These are phyloP conservation scores for Rhamnella rubrinervis DNA, from an alignment of 331 rosid species.

Conservation along the genomic window DNA sequence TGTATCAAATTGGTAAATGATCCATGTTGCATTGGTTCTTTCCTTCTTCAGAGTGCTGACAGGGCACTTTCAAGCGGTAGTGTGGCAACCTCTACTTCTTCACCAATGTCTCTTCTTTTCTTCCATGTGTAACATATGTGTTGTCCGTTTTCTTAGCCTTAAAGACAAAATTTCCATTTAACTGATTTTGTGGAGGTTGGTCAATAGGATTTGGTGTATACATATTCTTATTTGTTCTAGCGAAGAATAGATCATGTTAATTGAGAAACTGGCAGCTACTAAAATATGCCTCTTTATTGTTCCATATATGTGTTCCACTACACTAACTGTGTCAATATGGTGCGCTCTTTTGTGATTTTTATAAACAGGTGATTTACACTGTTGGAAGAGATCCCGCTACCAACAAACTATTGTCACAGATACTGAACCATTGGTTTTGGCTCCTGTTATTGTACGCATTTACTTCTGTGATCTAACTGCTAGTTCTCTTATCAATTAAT, in stretches of 20 bases:
- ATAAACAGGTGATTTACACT: constrained; percentile 81
- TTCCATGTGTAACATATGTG: neutral
- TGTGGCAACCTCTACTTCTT: no score
- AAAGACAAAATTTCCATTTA: neutral
- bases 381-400: constrained; percentile 83
- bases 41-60: neutral
- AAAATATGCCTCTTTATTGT: neutral
- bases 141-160: neutral
- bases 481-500: neutral
- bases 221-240: neutral
- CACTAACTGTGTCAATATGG: constrained; percentile 12
- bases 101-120: no score
- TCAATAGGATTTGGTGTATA: neutral
- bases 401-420: constrained; percentile 69
- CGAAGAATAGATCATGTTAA: neutral
- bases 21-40: no score
- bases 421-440: constrained; percentile 60
- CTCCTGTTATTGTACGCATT: constrained; percentile 72
- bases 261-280: neutral
- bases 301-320: constrained; percentile 1
- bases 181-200: neutral
- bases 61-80: neutral
- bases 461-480: constrained; percentile 21
- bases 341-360: constrained; percentile 25
- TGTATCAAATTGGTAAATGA: no score